Evolutionary conservation across 345 rosid species (phyloP).

Genomic region (Corchorus capsularis): DNA sequence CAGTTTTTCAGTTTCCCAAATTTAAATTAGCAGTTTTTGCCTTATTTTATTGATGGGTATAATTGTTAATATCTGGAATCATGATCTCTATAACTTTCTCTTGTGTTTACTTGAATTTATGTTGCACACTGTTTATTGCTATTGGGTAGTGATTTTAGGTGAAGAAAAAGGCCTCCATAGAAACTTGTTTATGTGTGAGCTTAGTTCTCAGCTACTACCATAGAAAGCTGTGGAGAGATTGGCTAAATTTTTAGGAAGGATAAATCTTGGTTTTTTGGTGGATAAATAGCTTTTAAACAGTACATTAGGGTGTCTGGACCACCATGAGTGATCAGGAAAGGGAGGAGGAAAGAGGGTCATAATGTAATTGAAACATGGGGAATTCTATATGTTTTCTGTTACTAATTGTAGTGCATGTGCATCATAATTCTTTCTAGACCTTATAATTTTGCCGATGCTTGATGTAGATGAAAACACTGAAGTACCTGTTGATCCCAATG

Average conservation of each 20-base stretch:
- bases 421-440: background rate
- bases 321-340: too few species aligned
- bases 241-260: background rate
- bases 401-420: background rate
- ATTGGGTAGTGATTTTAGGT: background rate
- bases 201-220: background rate
- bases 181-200: background rate
- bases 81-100: background rate
- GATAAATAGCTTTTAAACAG: background rate
- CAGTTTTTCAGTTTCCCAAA: background rate
- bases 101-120: background rate
- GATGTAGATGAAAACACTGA: constrained; percentile 40
- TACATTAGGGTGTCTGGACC: background rate
- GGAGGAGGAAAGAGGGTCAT: too few species aligned
- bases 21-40: background rate
- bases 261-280: background rate
- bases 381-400: background rate
- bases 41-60: too few species aligned
- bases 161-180: background rate
- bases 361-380: too few species aligned
- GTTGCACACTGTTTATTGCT: background rate
- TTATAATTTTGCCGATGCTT: background rate
- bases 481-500: constrained; percentile 26
- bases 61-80: too few species aligned
- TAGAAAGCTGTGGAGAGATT: too few species aligned